Conservation (phyloP, 345 rosid genomes). For the Pugionium cornutum region DNA sequence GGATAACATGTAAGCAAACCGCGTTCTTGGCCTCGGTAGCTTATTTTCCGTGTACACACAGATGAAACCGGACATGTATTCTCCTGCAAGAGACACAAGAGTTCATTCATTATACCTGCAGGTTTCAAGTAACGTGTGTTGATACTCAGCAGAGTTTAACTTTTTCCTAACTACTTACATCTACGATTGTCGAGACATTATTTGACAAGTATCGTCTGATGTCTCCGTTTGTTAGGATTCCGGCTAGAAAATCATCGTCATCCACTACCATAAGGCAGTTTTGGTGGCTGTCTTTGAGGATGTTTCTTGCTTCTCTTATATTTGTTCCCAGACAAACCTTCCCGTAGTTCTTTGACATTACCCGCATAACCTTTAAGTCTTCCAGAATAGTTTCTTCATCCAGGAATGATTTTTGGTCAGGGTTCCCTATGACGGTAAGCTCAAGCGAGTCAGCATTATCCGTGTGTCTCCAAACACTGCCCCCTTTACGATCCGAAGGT, state of each 20-base stretch:
- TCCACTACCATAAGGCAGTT: slow-evolving; percentile 72
- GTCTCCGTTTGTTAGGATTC: slow-evolving; percentile 81
- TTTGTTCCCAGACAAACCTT: slow-evolving; percentile 57
- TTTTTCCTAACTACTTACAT: slow-evolving; percentile 53
- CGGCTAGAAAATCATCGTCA: slow-evolving; percentile 73
- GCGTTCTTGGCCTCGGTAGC: slow-evolving; percentile 73
- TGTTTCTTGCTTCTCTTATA: slow-evolving; percentile 74
- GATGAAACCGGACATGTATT: slow-evolving; percentile 67
- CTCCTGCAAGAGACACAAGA: slow-evolving; percentile 50
- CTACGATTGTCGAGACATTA: slow-evolving; percentile 50
- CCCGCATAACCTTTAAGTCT: slow-evolving; percentile 69
- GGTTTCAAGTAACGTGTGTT: too few species aligned
- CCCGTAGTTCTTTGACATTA: slow-evolving; percentile 78
- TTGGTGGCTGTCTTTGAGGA: slow-evolving; percentile 67
- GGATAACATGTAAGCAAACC: slow-evolving; percentile 87
- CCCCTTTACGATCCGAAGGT: slow-evolving; percentile 54
- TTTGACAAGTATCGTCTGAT: slow-evolving; percentile 59
- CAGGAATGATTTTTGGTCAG: slow-evolving; percentile 52
- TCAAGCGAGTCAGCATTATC: slow-evolving; percentile 58
- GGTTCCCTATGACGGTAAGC: slow-evolving; percentile 55
- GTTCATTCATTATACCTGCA: too few species aligned
- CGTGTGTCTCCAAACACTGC: slow-evolving; percentile 46
- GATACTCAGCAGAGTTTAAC: too few species aligned
- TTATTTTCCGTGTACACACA: slow-evolving; percentile 72
- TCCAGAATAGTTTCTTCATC: slow-evolving; percentile 73